Evolutionary conservation across 2,329 filamentous ascomycete genomes (phyloP).

Genomic region (Cyphellophora europaea): DNA sequence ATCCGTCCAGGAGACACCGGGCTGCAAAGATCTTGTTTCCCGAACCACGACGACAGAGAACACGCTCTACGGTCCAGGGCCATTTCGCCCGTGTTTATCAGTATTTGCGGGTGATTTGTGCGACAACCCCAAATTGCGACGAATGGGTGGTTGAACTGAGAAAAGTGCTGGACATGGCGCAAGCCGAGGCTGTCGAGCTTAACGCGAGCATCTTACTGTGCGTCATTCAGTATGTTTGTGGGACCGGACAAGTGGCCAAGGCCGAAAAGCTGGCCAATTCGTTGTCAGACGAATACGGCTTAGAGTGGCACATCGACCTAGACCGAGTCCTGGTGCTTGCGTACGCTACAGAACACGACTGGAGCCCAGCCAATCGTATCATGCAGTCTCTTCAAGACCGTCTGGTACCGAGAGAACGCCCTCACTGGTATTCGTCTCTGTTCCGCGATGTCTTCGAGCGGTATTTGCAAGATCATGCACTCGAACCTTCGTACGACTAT

Average conservation of each 20-base stretch:
- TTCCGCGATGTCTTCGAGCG: conserved; percentile 10
- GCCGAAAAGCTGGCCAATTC: background rate
- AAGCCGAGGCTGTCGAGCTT: too few relatives aligned
- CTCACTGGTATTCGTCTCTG: conserved; percentile 5
- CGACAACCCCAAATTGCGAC: too few relatives aligned
- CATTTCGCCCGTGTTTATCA: too few relatives aligned
- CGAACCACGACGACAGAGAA: too few relatives aligned
- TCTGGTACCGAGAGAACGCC: conserved; percentile 21
- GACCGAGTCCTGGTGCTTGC: background rate
- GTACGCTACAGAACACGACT: background rate
- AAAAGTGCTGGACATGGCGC: too few relatives aligned
- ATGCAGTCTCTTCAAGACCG: conserved; percentile 28
- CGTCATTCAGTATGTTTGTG: conserved; percentile 1
- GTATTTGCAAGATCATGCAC: conserved; percentile 4
- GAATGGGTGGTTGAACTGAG: too few relatives aligned
- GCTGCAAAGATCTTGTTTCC: too few relatives aligned
- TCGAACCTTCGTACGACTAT: conserved; percentile 8
- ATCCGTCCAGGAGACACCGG: too few relatives aligned
- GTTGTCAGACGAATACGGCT: background rate
- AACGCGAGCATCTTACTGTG: too few relatives aligned
- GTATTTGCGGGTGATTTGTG: too few relatives aligned
- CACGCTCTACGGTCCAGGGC: too few relatives aligned
- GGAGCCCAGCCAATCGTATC: conserved; percentile 16
- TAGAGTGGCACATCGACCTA: too few relatives aligned
- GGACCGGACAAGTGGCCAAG: background rate